A percentile compares a stretch with the other conserved stretches of the same genome.
Evolutionary conservation across 768 basidiomycete genomes (phyloP).

Genomic region (Dioszegia crocea): DNA sequence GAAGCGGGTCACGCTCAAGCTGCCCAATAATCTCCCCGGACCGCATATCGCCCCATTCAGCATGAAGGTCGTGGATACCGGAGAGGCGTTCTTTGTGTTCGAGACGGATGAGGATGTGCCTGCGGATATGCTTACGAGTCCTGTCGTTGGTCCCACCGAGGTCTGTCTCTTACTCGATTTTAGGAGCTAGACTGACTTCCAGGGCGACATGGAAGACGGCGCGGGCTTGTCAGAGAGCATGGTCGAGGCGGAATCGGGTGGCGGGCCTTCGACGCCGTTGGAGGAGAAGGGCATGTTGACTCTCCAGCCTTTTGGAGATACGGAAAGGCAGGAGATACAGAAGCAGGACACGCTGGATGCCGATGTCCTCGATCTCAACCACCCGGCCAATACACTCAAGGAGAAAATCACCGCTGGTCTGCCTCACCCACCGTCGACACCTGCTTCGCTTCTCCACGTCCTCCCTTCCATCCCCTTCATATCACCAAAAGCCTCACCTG

Average conservation of each 20-base stretch:
- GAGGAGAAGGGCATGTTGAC: conserved; percentile 22
- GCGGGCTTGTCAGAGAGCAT: not conserved
- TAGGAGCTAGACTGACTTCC: not conserved
- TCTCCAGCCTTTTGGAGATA: conserved; percentile 44
- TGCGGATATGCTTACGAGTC: conserved; percentile 86
- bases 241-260: not conserved
- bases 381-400: conserved; percentile 26
- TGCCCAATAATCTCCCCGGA: conserved; percentile 55
- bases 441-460: not conserved
- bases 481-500: not conserved
- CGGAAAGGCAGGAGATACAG: conserved; percentile 21
- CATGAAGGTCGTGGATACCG: conserved; percentile 99
- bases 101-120: conserved; percentile 95
- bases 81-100: conserved; percentile 97
- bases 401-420: not conserved
- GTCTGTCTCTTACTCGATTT: conserved; percentile 25
- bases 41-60: conserved; percentile 66
- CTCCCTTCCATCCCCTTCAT: conserved; percentile 1
- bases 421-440: not conserved
- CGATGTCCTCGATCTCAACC: conserved; percentile 81
- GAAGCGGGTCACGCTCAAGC: conserved; percentile 86
- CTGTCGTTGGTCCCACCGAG: conserved; percentile 58
- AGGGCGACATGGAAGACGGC: conserved; percentile 5
- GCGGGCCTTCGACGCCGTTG: not conserved
- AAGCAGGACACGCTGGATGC: conserved; percentile 42